Base-by-base conservation (phyloP, 2,329 filamentous ascomycete species). In the Talaromyces sp. region DNA sequence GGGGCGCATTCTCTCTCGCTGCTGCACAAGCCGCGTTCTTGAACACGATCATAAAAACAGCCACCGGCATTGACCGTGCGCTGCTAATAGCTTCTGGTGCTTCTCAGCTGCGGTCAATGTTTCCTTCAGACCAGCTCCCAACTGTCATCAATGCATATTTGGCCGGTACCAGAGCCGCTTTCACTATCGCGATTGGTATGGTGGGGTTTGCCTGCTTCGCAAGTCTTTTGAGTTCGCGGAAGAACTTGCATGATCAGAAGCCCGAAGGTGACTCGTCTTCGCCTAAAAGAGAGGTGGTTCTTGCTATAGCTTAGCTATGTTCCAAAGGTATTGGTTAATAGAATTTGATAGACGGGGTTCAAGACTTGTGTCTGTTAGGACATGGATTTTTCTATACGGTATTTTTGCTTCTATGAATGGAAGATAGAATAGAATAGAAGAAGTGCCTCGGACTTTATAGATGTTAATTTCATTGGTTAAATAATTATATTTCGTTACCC, bases 1-100 rank as follows among this genome's bases (percentile, higher is more conserved):
- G 70, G 19, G 71, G 70, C 10, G 68, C 70, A 13, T 60, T 75
- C 19, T 69, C 69, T 56, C 64, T 72, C 41, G 67, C 67, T 2
- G 66, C 65, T 9, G 69, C 64, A 3, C 68, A 62, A 38, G 59
- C 35, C 13, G 60, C 29, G 50, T 63, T 54, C 58, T 60, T 29
- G 56, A 61, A 7, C 62, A 68, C 43, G 9, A 26, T 50, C 9
- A 9, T 26, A 14, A 53, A 41, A 13, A 55, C 56, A 5, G 49
- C 59, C 14, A 50, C 49, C 11, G 46, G 19, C 11, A 46, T 61
- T 19, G 27, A 58, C 9, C 38, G 46, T 2, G 4, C 10, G 3
- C 35, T 49, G 14, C 21, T 61, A 10, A 32, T 58, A 24, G 38
- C 29, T 3, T 46, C 59, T 21, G 59, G 59, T 3, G 59, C 59